phyloP scores from a whole-genome alignment of 2,329 filamentous ascomycete genomes.

The Lomentospora prolificans region DNA sequence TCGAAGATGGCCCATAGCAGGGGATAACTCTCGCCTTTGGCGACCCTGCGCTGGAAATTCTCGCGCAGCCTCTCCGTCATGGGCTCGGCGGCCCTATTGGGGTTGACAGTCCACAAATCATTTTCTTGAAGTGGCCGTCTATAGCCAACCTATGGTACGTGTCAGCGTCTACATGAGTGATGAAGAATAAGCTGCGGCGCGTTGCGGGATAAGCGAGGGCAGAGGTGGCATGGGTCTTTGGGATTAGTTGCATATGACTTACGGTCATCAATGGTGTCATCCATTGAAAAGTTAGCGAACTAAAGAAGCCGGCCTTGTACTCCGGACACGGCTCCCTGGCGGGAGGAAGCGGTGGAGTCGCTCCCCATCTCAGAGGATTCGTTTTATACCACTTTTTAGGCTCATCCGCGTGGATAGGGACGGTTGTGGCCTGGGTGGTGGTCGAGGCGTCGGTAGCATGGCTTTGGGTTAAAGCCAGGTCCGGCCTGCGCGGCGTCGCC shows the following conservation, averaged over 20 bases:
- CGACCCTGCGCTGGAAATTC: constrained; percentile 59
- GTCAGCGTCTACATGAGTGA: neutral
- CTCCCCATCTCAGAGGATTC: constrained; percentile 54
- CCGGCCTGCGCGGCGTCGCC: constrained; percentile 4
- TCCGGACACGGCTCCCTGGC: constrained; percentile 52
- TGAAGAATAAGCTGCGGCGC: neutral
- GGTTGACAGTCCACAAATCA: constrained; percentile 86
- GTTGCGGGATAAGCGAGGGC: neutral
- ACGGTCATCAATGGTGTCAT: constrained; percentile 79
- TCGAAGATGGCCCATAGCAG: constrained; percentile 77
- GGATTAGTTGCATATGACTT: constrained; percentile 27
- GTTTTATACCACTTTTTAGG: constrained; percentile 46
- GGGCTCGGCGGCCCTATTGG: constrained; percentile 60
- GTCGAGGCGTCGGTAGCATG: constrained; percentile 44
- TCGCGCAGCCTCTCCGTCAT: constrained; percentile 57
- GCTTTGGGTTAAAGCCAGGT: constrained; percentile 35
- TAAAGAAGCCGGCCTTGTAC: constrained; percentile 63
- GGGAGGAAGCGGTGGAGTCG: constrained; percentile 43
- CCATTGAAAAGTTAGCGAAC: constrained; percentile 76
- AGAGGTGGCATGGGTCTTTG: neutral
- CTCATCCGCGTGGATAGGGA: constrained; percentile 15
- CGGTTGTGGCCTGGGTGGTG: constrained; percentile 30
- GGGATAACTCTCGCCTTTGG: constrained; percentile 60
- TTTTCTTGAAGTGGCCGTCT: constrained; percentile 70
- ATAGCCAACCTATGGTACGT: constrained; percentile 48